Base-by-base conservation (phyloP, 1,284 basidiomycete genomes). In the Moesziomyces parantarcticus region DNA sequence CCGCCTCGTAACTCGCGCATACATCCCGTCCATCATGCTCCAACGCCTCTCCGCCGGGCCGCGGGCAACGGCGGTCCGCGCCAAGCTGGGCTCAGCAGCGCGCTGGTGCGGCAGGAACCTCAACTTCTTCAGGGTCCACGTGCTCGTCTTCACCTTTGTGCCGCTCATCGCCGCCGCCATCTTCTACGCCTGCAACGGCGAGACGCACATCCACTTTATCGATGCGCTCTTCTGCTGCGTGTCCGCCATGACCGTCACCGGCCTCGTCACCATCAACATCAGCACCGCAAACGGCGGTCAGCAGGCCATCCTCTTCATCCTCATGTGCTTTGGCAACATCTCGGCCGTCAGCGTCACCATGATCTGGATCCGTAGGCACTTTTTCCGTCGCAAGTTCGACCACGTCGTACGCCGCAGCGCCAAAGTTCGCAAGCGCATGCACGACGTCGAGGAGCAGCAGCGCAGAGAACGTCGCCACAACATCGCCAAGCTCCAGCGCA, bases 161-260 rank as follows among this genome's bases (percentile, higher is more conserved):
- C 92, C 92, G 9, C 86, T 93, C 62, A 86, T 92, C 49, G 89
- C 88, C 79, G 91, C 92, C 21, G 88, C 81, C 26, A 88, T 93
- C 51, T 88, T 93, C 77, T 86, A 83, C 50, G 85, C 81, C 0
- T 77, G 80, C 61, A 84, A 85, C 45, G 78, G 76, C 6, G 76
- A 77, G 16, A 65, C 58, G 47, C 75, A 80, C 49, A 74, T 85
- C 46, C 54, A 74, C 20, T 93, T 92, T 83, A 87, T 92, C 79
- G 92, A 93, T 66, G 84, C 89, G 13, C 87, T 93, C 44, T 94
- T 89, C 85, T 87, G 88, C 77, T 92, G 89, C 65, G 88, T 92
- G 78, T 91, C 89, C 82, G 89, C 91, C 10, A 89, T 92, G 86
- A 89, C 90, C 4, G 90, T 92, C 60, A 92, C 91, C 75, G 92